phyloP scores from a whole-genome alignment of 345 rosid genomes.

The Pistacia integerrima region DNA sequence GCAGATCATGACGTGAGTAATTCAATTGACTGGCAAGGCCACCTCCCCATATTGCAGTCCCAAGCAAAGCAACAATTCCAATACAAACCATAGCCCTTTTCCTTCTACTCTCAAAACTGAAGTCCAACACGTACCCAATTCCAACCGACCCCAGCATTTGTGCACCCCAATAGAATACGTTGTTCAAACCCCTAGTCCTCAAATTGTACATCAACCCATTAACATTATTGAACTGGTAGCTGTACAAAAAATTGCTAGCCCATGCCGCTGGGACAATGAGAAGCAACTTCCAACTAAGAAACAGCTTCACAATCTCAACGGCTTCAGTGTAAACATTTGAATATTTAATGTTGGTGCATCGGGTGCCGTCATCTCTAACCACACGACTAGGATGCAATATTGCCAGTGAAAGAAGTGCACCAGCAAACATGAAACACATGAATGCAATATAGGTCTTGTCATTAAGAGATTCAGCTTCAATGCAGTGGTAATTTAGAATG shows the following conservation, averaged over 20 bases:
- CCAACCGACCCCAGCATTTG: constrained; percentile 66
- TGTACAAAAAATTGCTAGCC: constrained; percentile 74
- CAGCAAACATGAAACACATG: too few relatives aligned
- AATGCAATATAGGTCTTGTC: too few relatives aligned
- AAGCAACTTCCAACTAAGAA: constrained; percentile 57
- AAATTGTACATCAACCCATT: constrained; percentile 47
- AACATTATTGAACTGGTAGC: constrained; percentile 63
- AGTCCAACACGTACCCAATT: constrained; percentile 56
- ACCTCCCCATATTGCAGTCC: constrained; percentile 65
- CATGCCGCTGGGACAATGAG: constrained; percentile 59
- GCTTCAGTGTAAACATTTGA: constrained; percentile 42
- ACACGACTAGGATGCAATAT: constrained; percentile 50
- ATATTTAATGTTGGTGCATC: constrained; percentile 48
- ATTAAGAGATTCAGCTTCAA: constrained; percentile 42
- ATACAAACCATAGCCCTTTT: constrained; percentile 56
- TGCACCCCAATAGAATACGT: constrained; percentile 71
- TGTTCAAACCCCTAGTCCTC: constrained; percentile 71
- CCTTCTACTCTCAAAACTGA: constrained; percentile 54
- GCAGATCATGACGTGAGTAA: constrained; percentile 29
- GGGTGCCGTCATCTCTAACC: constrained; percentile 51
- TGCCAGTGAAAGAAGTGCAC: constrained; percentile 39
- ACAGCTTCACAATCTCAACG: constrained; percentile 51
- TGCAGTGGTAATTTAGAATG: constrained; percentile 43
- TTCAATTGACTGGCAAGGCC: constrained; percentile 58
- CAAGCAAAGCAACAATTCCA: constrained; percentile 45